Conservation (phyloP, 2,329 filamentous ascomycete genomes). For the Neofusicoccum sp. region DNA sequence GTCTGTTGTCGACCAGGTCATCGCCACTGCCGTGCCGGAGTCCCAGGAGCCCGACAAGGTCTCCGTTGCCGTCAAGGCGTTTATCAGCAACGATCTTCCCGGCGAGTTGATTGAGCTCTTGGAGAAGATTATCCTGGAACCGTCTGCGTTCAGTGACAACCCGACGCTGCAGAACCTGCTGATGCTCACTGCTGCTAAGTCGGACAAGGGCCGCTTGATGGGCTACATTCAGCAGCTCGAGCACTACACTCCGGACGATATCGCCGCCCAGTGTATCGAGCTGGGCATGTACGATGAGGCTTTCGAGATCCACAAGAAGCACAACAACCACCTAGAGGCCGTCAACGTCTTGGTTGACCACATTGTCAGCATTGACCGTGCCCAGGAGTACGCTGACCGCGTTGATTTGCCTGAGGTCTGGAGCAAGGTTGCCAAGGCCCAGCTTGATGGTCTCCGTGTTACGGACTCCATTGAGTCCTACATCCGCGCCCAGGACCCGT, state of each 20-base stretch:
- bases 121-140: slow-evolving; percentile 99
- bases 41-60: slow-evolving; percentile 92
- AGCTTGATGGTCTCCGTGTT: slow-evolving; percentile 91
- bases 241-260: slow-evolving; percentile 87
- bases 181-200: slow-evolving; percentile 94
- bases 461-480: slow-evolving; percentile 94
- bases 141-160: slow-evolving; percentile 98
- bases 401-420: slow-evolving; percentile 93
- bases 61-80: slow-evolving; percentile 87
- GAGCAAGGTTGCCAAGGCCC: slow-evolving; percentile 97
- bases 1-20: slow-evolving; percentile 93
- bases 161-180: slow-evolving; percentile 93
- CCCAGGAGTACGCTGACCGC: slow-evolving; percentile 91
- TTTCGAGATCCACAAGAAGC: slow-evolving; percentile 98
- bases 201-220: slow-evolving; percentile 91
- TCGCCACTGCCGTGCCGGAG: slow-evolving; percentile 89
- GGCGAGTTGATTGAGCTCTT: slow-evolving; percentile 93
- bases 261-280: slow-evolving; percentile 88
- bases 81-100: slow-evolving; percentile 87
- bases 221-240: slow-evolving; percentile 93
- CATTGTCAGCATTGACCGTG: slow-evolving; percentile 95
- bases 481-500: slow-evolving; percentile 89
- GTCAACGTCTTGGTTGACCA: slow-evolving; percentile 92
- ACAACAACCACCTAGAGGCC: slow-evolving; percentile 80
- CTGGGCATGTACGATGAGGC: slow-evolving; percentile 95